Evolutionary conservation across 2,329 filamentous ascomycete genomes (phyloP).

Genomic region (Trichoderma pleuroti): DNA sequence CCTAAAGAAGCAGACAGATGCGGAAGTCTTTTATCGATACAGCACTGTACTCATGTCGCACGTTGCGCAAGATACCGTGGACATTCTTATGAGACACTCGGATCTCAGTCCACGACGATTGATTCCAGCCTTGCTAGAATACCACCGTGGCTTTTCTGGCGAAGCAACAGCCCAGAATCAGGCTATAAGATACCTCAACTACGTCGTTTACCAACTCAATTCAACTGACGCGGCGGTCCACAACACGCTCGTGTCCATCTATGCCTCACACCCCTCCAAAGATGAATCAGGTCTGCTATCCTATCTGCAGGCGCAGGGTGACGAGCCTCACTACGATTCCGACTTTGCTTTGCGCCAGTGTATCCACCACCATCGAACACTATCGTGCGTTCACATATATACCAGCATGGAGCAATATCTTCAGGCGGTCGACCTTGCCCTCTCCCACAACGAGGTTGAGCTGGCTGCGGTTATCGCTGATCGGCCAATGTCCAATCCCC

Average conservation of each 20-base stretch:
- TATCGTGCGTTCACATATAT: constrained; percentile 96
- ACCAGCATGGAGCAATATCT: constrained; percentile 93
- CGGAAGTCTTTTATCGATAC: constrained; percentile 93
- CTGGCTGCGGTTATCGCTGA: constrained; percentile 88
- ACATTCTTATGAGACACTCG: constrained; percentile 88
- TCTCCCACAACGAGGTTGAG: constrained; percentile 86
- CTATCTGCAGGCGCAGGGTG: constrained; percentile 87
- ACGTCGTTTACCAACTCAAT: constrained; percentile 82
- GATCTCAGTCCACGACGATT: constrained; percentile 82
- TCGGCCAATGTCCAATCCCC: constrained; percentile 71
- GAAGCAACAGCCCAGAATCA: constrained; percentile 71
- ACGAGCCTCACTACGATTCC: constrained; percentile 83
- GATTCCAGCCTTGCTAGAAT: constrained; percentile 90
- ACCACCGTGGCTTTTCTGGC: constrained; percentile 74
- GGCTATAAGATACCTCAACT: constrained; percentile 88
- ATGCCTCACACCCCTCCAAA: constrained; percentile 77
- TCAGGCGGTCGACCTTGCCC: constrained; percentile 86
- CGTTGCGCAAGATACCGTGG: constrained; percentile 79
- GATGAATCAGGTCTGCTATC: constrained; percentile 82
- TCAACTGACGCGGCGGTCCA: constrained; percentile 84
- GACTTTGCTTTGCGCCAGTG: constrained; percentile 95
- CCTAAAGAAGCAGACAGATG: constrained; percentile 86
- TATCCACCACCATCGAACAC: constrained; percentile 88
- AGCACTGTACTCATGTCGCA: constrained; percentile 96
- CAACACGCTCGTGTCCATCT: constrained; percentile 95